Base-by-base conservation (phyloP, 306 rosid species). In the Luffa acutangula region DNA sequence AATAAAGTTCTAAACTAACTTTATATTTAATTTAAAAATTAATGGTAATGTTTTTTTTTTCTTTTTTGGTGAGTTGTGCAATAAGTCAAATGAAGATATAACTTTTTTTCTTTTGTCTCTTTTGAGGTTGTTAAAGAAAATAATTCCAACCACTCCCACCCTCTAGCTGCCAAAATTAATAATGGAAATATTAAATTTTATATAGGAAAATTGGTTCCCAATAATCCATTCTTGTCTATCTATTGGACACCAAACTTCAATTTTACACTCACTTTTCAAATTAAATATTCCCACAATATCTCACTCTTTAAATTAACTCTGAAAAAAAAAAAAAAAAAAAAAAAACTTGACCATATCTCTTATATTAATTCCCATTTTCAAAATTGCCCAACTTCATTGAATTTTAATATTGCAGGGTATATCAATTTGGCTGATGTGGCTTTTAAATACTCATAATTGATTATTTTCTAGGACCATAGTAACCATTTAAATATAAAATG, bases 81-180 rank as follows among this genome's bases (percentile, higher is more conserved):
- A 49, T 33, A 75, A 33, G 78, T 75, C 78, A 75, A 75, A 75
- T 25, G 25, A 6, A 46, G 56, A 75, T 46, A 75, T 75, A 7
- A 34, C 46, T 14, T 75, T 75, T 51, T 25, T 4, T 34, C 18
- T 10, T 10, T 41, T 3, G 37, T 69, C 36, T 53, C 64, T 75
- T 75, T 75, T 33, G 65, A 75, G 79, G 45, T 52, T 75, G 79
- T 75, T 75, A 52, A 51, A 75, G 64, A 75, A 49, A 75, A 75
- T 75, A 75, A 52, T 75, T 75, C 65, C 49, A 75, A 75, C 79
- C 63, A 75, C 79, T 75, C 79, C 79, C 77, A 72, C 58, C 41
- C 41, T 34, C 64, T 20, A 66, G 20, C 41, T 17, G 9, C 79
- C 49, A 75, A 75, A 52, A 10, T 75, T 53, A 49, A 75, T 21